Conservation (phyloP, 257 asterid genomes). For the Solanum habrochaites region DNA sequence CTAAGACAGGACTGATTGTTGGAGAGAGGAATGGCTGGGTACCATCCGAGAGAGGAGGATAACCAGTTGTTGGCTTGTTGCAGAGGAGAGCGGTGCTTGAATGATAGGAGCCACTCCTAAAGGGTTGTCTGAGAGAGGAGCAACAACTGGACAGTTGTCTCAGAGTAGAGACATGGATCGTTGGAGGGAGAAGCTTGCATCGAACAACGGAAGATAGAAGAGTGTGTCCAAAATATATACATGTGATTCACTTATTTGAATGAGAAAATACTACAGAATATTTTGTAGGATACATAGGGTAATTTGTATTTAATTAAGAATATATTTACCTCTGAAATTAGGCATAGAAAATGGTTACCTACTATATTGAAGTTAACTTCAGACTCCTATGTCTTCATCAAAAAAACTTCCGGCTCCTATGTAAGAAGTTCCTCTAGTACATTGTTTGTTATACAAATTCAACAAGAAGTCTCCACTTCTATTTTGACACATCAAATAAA, state of each 20-base stretch:
- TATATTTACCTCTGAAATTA: neutral
- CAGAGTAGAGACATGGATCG: neutral
- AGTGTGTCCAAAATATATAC: neutral
- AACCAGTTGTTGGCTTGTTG: neutral
- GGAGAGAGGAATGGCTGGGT: neutral
- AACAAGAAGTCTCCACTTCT: neutral
- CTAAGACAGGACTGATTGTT: neutral
- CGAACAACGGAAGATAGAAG: neutral
- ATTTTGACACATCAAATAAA: neutral
- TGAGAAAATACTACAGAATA: neutral
- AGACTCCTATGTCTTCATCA: neutral
- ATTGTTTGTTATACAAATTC: neutral
- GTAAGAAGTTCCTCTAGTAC: neutral
- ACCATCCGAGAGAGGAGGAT: neutral
- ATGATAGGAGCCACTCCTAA: neutral
- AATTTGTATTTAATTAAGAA: neutral
- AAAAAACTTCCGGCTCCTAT: neutral
- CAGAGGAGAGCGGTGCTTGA: neutral
- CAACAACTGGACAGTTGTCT: neutral
- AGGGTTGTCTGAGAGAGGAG: neutral
- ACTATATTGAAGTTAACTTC: neutral
- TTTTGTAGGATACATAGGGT: neutral
- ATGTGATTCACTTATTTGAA: neutral
- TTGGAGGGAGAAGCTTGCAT: neutral
- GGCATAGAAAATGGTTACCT: neutral